These are phyloP conservation scores for Bocquillonia castaneifolia DNA, from an alignment of 441 rosid genomes.

Conservation along the genomic window DNA sequence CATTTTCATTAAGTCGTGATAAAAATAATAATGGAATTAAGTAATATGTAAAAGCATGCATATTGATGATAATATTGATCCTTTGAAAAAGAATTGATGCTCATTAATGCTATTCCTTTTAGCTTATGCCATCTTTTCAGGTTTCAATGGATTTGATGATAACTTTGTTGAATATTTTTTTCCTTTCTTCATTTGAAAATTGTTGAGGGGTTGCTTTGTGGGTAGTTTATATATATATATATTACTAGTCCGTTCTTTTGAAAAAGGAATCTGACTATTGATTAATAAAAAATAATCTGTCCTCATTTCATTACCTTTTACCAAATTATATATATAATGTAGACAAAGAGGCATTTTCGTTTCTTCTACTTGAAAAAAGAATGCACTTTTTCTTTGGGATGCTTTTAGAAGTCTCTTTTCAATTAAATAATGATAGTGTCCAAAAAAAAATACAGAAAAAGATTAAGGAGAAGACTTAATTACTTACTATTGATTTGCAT, in stretches of 20 bases:
- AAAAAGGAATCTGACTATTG: constrained; percentile 37
- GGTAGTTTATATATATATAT: constrained; percentile 26
- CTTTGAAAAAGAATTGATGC: constrained; percentile 25
- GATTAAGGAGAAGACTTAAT: no score
- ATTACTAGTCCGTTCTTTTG: constrained; percentile 35
- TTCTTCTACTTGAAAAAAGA: constrained; percentile 35
- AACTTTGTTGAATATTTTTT: constrained; percentile 29
- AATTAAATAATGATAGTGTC: constrained; percentile 22
- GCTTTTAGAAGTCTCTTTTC: constrained; percentile 47
- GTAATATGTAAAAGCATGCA: background rate
- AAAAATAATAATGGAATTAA: background rate
- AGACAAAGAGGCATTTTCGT: constrained; percentile 43
- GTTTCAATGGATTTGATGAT: constrained; percentile 40
- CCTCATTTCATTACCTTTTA: constrained; percentile 27
- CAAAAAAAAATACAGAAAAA: background rate
- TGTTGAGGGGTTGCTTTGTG: background rate
- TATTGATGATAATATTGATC: constrained; percentile 5
- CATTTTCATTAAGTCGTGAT: background rate
- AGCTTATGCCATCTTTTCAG: constrained; percentile 22
- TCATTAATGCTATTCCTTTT: constrained; percentile 22
- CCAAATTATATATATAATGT: constrained; percentile 30
- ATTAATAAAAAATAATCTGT: constrained; percentile 30
- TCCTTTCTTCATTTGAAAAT: constrained; percentile 2
- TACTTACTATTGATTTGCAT: background rate
- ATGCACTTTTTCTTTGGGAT: constrained; percentile 46